Conservation (phyloP, 306 rosid genomes). For the Castanospermum australe region DNA sequence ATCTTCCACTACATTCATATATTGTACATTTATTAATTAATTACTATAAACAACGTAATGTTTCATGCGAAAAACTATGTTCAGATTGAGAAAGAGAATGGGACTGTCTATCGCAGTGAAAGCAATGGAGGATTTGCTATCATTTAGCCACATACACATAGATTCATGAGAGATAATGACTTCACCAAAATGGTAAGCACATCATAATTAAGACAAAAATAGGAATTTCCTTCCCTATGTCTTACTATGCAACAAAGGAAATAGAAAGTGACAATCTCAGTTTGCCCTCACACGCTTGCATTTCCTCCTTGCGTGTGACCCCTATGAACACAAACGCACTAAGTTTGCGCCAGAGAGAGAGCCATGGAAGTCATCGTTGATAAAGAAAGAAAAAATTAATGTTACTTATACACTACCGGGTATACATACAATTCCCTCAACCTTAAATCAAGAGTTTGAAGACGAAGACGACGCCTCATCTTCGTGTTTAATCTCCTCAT, state of each 20-base stretch:
- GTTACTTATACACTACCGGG: slow-evolving; percentile 3
- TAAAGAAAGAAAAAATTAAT: background rate
- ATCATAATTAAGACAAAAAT: slow-evolving; percentile 20
- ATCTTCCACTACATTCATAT: background rate
- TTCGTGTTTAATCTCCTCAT: slow-evolving; percentile 34
- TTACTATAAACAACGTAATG: slow-evolving; percentile 9
- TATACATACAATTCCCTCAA: slow-evolving; percentile 18
- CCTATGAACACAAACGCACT: background rate
- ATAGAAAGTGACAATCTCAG: slow-evolving; percentile 23
- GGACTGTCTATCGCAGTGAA: slow-evolving; percentile 35
- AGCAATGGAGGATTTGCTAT: slow-evolving; percentile 23
- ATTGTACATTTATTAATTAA: slow-evolving; percentile 29
- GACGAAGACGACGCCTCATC: slow-evolving; percentile 23
- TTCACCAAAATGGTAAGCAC: background rate
- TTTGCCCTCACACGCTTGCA: slow-evolving; percentile 25
- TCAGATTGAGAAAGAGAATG: slow-evolving; percentile 31
- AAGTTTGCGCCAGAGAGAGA: background rate
- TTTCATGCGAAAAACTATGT: background rate
- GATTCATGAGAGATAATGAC: slow-evolving; percentile 22
- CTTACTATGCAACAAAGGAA: slow-evolving; percentile 6
- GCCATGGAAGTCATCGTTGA: background rate
- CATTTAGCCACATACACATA: slow-evolving; percentile 24
- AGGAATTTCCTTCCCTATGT: slow-evolving; percentile 12
- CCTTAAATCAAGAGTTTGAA: slow-evolving; percentile 16
- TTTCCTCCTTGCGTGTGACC: slow-evolving; percentile 23